Conservation (phyloP, 192 early-diverging fungal genomes). For the Backusella parvicylindrica region DNA sequence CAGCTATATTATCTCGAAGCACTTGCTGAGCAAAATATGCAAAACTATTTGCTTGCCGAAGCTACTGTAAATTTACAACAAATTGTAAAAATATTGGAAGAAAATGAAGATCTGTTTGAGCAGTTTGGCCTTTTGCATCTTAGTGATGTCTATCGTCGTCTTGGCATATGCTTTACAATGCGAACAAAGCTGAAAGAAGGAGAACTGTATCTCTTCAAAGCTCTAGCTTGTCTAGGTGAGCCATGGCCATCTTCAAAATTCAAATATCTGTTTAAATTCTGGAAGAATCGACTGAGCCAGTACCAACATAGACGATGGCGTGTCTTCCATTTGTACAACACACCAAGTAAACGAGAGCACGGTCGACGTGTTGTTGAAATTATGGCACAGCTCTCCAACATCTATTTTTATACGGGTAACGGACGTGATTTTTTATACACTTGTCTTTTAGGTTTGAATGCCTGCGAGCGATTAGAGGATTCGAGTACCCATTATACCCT, state of each 20-base stretch:
- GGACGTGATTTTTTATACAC: constrained; percentile 24
- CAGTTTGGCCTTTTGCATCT: constrained; percentile 38
- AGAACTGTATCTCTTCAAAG: constrained; percentile 27
- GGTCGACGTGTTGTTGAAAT: constrained; percentile 23
- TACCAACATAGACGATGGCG: constrained; percentile 21
- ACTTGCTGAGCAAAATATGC: constrained; percentile 39
- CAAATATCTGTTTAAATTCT: constrained; percentile 19
- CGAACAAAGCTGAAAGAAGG: constrained; percentile 35
- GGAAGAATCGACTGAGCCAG: constrained; percentile 20
- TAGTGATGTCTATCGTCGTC: constrained; percentile 44
- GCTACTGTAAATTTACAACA: constrained; percentile 36
- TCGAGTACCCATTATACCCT: constrained; percentile 34
- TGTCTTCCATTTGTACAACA: background rate
- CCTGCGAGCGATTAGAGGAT: constrained; percentile 39
- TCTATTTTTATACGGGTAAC: constrained; percentile 36
- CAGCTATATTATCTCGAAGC: constrained; percentile 47
- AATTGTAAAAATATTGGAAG: constrained; percentile 43
- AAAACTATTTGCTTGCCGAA: constrained; percentile 40
- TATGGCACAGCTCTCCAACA: constrained; percentile 32
- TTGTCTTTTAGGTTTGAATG: constrained; percentile 31
- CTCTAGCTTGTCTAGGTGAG: constrained; percentile 17
- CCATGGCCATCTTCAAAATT: constrained; percentile 21
- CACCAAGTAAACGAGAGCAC: background rate
- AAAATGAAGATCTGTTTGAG: constrained; percentile 20
- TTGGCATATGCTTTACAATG: constrained; percentile 40